These are phyloP conservation scores for Solanum sparsipilum DNA, from an alignment of 257 asterid species.

Conservation along the genomic window DNA sequence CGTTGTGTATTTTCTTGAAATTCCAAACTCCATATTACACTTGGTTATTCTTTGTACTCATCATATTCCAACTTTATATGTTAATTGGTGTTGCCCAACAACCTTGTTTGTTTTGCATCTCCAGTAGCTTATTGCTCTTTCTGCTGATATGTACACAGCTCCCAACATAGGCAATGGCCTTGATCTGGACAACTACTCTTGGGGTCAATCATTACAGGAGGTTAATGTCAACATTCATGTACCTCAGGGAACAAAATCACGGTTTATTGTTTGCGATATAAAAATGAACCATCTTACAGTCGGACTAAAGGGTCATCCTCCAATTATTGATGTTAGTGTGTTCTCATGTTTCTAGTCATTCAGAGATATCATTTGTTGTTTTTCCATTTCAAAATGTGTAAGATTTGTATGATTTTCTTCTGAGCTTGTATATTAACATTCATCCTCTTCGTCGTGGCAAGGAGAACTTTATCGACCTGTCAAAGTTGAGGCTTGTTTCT, in stretches of 20 bases:
- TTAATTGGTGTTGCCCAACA: not conserved
- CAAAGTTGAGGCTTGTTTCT: conserved; percentile 68
- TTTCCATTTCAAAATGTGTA: not conserved
- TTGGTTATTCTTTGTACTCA: not conserved
- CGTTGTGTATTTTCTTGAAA: not conserved
- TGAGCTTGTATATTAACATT: not conserved
- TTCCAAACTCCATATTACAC: not conserved
- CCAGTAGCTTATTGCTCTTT: not conserved
- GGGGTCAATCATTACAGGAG: conserved; percentile 68
- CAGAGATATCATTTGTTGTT: not conserved
- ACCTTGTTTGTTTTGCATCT: not conserved
- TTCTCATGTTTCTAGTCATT: not conserved
- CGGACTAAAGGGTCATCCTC: conserved; percentile 33
- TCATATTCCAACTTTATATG: not conserved
- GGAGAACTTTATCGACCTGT: conserved; percentile 57
- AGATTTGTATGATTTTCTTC: not conserved
- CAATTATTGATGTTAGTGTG: conserved; percentile 20
- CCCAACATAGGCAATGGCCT: conserved; percentile 67
- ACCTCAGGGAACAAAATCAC: conserved; percentile 36
- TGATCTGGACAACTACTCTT: conserved; percentile 61
- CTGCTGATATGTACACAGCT: conserved; percentile 7
- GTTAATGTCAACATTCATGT: conserved; percentile 51
- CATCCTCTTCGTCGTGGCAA: conserved; percentile 14
- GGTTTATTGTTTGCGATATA: conserved; percentile 18
- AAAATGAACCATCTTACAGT: conserved; percentile 23